Evolutionary conservation across 2,329 filamentous ascomycete species (phyloP).

Genomic region (Aspergillus oerlinghausenensis): DNA sequence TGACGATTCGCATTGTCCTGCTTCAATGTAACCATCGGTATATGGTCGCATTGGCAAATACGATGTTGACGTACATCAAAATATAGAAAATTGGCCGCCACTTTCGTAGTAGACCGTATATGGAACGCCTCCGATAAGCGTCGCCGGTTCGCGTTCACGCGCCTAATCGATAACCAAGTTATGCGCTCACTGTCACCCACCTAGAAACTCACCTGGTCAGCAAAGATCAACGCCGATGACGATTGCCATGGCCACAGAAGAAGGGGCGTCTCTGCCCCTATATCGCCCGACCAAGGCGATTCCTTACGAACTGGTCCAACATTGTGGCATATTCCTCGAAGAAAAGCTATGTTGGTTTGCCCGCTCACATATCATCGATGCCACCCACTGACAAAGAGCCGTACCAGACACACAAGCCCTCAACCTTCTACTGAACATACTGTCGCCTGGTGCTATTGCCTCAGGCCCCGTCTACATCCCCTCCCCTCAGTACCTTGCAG

Average conservation of each 20-base stretch:
- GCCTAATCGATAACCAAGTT: neutral
- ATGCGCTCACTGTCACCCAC: neutral
- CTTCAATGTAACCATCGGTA: neutral
- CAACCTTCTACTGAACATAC: constrained; percentile 53
- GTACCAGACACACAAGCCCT: constrained; percentile 55
- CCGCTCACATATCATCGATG: constrained; percentile 1
- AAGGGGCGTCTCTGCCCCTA: constrained; percentile 9
- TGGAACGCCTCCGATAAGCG: constrained; percentile 4
- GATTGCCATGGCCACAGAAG: constrained; percentile 15
- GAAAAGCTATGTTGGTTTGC: constrained; percentile 61
- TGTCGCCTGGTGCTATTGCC: constrained; percentile 31
- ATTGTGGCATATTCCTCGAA: constrained; percentile 69
- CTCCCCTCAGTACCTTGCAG: constrained; percentile 65
- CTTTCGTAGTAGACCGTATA: no score
- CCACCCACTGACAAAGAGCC: constrained; percentile 4
- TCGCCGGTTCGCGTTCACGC: neutral
- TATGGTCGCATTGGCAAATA: neutral
- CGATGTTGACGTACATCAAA: neutral
- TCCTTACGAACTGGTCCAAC: constrained; percentile 60
- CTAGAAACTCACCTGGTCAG: neutral
- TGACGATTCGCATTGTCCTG: no score
- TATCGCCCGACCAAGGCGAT: constrained; percentile 56
- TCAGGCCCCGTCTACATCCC: constrained; percentile 58
- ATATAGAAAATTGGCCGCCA: neutral
- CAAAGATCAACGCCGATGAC: constrained; percentile 4